phyloP scores from a whole-genome alignment of 371 early-diverging fungal genomes.

The Mucor saturninus region DNA sequence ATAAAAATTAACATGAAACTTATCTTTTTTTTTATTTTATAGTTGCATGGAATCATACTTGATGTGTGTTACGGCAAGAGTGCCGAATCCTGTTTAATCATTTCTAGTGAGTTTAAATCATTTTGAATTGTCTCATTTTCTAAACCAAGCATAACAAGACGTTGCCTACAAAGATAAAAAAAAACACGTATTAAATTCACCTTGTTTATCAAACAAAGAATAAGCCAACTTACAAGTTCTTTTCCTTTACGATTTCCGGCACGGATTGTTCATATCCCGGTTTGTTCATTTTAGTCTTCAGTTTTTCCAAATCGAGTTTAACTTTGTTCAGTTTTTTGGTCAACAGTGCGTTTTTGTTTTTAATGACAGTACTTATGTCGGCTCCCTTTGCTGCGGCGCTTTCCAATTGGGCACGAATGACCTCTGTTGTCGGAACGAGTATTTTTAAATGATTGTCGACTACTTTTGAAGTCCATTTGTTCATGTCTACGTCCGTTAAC shows the following conservation, averaged over 20 bases:
- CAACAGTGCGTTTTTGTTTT: conserved; percentile 29
- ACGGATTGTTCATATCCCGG: conserved; percentile 44
- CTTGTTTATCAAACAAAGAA: conserved; percentile 1
- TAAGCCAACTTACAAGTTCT: conserved; percentile 43
- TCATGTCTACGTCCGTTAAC: neutral
- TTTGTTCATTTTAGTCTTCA: conserved; percentile 39
- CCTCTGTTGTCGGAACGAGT: conserved; percentile 46
- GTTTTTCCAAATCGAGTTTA: conserved; percentile 36
- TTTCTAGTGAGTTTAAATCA: conserved; percentile 26
- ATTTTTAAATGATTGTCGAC: conserved; percentile 50
- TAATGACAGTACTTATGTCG: conserved; percentile 25
- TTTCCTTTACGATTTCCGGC: conserved; percentile 45
- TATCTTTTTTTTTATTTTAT: neutral
- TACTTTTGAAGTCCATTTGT: conserved; percentile 35
- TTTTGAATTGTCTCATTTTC: conserved; percentile 40
- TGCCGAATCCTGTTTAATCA: conserved; percentile 10
- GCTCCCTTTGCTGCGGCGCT: conserved; percentile 36
- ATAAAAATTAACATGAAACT: too few species aligned
- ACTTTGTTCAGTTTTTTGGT: conserved; percentile 45
- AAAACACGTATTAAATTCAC: neutral
- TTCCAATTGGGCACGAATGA: conserved; percentile 46
- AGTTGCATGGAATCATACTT: neutral
- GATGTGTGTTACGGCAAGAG: neutral
- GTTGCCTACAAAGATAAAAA: conserved; percentile 27
- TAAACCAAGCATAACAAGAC: conserved; percentile 25